Evolutionary conservation across 164 flowering plant genomes (phyloP).

Genomic region (Amborella trichopoda): DNA sequence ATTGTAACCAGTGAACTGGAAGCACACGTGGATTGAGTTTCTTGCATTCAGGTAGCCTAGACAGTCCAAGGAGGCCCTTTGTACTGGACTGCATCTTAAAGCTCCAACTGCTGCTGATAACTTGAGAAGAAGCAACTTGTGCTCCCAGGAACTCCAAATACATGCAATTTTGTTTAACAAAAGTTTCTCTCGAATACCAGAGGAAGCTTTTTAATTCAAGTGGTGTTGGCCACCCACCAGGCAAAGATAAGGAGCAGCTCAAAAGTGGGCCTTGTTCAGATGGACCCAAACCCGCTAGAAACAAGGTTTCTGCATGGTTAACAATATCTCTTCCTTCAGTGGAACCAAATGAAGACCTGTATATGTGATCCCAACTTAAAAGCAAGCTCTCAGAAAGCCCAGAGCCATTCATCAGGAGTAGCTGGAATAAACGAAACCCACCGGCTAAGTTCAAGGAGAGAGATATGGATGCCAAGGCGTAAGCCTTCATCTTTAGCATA

Average conservation of each 20-base stretch:
- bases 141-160: constrained; percentile 67
- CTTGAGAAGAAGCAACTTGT: constrained; percentile 32
- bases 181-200: constrained; percentile 43
- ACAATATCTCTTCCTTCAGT: constrained; percentile 42
- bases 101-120: too few relatives aligned
- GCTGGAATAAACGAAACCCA: constrained; percentile 86
- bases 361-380: constrained; percentile 82
- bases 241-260: constrained; percentile 34
- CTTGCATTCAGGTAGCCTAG: constrained; percentile 10
- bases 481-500: constrained; percentile 49
- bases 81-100: too few relatives aligned
- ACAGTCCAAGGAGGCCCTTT: too few relatives aligned
- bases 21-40: constrained; percentile 6
- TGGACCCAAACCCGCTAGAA: constrained; percentile 19
- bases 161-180: constrained; percentile 53
- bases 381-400: constrained; percentile 61
- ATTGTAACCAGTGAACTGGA: constrained; percentile 17
- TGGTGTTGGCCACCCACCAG: constrained; percentile 91
- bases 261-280: constrained; percentile 9
- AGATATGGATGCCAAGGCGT: constrained; percentile 27
- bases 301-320: constrained; percentile 23
- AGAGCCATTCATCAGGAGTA: constrained; percentile 62
- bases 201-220: constrained; percentile 34
- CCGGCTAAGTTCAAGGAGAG: constrained; percentile 68
- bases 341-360: constrained; percentile 73